phyloP scores from a whole-genome alignment of 164 flowering plant genomes.

The Tetracentron sinense region DNA sequence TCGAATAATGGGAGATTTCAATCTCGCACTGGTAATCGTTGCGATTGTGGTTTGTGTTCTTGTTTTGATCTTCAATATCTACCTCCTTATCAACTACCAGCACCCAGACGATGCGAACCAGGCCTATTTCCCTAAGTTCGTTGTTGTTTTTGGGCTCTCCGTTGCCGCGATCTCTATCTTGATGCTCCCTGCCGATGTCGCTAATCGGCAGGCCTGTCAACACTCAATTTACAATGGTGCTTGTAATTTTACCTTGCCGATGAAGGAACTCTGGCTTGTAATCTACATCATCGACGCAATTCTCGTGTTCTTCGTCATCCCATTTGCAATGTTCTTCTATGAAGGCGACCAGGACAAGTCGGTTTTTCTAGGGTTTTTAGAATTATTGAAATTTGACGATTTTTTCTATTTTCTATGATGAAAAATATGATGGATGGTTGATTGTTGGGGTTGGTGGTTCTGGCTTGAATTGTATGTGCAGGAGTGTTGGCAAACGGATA shows the following conservation, averaged over 20 bases:
- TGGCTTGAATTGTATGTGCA: conserved; percentile 19
- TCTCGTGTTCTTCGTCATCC: conserved; percentile 90
- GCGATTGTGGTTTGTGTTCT: conserved; percentile 75
- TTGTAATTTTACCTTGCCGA: conserved; percentile 85
- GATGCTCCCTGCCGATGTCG: conserved; percentile 98
- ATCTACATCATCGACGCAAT: conserved; percentile 81
- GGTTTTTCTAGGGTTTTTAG: conserved; percentile 12
- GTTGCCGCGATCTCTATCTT: conserved; percentile 85
- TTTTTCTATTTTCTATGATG: no score
- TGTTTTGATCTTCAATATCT: conserved; percentile 83
- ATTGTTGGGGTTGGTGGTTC: no score
- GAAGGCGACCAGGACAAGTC: conserved; percentile 99
- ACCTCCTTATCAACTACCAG: conserved; percentile 89
- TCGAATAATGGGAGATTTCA: conserved; percentile 87
- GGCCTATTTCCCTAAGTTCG: conserved; percentile 95
- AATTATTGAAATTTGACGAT: neutral
- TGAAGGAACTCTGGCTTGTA: conserved; percentile 95
- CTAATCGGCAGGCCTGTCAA: conserved; percentile 90
- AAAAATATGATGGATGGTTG: no score
- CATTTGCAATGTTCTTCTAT: conserved; percentile 95
- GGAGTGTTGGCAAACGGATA: conserved; percentile 56
- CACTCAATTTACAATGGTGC: conserved; percentile 96
- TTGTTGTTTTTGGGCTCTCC: conserved; percentile 88
- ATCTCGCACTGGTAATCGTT: conserved; percentile 81
- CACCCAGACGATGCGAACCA: conserved; percentile 94